Conservation (phyloP, 345 rosid species). For the Dipteronia sinensis region DNA sequence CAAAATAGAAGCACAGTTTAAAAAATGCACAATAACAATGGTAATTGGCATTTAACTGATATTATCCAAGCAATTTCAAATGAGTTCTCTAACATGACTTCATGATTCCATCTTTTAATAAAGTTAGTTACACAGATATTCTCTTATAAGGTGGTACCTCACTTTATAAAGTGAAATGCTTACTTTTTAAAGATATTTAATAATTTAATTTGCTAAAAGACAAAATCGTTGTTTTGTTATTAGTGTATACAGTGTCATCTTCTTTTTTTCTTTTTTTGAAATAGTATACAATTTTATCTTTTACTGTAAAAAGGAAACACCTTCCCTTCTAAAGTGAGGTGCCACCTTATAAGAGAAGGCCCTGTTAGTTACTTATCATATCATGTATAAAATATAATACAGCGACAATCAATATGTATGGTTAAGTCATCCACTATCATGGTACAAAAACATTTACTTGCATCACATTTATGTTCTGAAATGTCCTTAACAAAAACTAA, state of each 20-base stretch:
- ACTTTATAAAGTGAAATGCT: not conserved
- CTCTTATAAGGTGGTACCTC: not conserved
- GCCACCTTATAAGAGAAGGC: not conserved
- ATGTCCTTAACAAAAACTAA: conserved; percentile 8
- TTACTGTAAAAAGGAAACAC: not conserved
- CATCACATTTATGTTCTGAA: not conserved
- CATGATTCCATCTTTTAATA: not conserved
- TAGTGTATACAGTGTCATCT: not conserved
- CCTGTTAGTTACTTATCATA: not conserved
- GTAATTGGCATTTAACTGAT: not conserved
- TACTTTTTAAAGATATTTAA: not conserved
- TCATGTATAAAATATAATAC: too few relatives aligned
- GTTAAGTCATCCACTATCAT: not conserved
- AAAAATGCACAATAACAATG: not conserved
- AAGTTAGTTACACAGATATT: not conserved
- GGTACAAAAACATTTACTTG: conserved; percentile 1
- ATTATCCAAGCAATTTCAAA: not conserved
- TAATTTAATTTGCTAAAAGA: not conserved
- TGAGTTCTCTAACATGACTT: not conserved
- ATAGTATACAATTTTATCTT: not conserved
- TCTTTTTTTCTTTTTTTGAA: not conserved
- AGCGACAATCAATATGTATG: not conserved
- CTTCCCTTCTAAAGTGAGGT: not conserved
- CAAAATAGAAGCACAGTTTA: not conserved
- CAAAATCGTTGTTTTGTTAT: not conserved